These are phyloP conservation scores for Monosporascus sp. DNA, from an alignment of 2,329 filamentous ascomycete species.

Conservation along the genomic window DNA sequence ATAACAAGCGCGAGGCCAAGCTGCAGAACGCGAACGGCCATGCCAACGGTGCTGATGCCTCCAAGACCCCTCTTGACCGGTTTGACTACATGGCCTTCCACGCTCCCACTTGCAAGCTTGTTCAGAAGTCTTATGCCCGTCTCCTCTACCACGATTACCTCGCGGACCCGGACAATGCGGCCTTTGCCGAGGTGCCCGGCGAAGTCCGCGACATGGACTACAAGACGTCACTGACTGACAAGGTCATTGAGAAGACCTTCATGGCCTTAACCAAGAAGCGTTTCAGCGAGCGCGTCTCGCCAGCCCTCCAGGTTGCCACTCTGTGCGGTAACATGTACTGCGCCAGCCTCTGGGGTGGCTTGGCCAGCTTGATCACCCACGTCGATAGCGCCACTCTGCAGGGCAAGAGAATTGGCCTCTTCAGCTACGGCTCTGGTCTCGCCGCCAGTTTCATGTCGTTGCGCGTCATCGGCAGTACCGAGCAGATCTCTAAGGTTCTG, in stretches of 20 bases:
- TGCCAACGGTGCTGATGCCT: constrained; percentile 38
- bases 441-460: constrained; percentile 69
- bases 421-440: constrained; percentile 75
- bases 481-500: constrained; percentile 60
- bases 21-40: constrained; percentile 48
- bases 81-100: constrained; percentile 85
- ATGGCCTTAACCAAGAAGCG: constrained; percentile 80
- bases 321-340: constrained; percentile 68
- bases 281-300: constrained; percentile 71
- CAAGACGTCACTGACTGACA: constrained; percentile 72
- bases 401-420: constrained; percentile 69
- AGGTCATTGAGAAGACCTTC: constrained; percentile 81
- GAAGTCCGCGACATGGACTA: constrained; percentile 77
- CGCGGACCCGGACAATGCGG: constrained; percentile 58
- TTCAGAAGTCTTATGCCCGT: constrained; percentile 78
- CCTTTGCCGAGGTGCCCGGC: constrained; percentile 69
- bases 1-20: constrained; percentile 66
- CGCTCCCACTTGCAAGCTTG: constrained; percentile 80
- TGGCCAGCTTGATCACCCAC: constrained; percentile 64
- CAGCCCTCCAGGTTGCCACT: constrained; percentile 69
- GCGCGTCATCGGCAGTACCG: constrained; percentile 66
- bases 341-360: constrained; percentile 69
- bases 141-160: constrained; percentile 85
- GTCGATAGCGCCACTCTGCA: constrained; percentile 57
- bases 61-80: constrained; percentile 66